Evolutionary conservation across 140 eudicot genomes (phyloP).

Genomic region (Flaveria floridana): DNA sequence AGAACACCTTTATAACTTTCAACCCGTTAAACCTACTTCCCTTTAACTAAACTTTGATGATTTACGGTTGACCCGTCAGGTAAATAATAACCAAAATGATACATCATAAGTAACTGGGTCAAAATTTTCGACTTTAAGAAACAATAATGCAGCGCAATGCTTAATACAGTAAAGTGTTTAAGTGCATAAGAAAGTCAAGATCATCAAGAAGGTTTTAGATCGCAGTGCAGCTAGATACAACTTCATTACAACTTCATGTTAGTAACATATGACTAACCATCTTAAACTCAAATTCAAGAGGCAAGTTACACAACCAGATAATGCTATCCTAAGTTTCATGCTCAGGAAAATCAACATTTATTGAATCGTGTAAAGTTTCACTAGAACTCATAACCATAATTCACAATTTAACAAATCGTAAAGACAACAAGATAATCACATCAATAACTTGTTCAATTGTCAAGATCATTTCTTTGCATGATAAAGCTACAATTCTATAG

Average conservation of each 20-base stretch:
- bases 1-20: neutral
- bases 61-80: neutral
- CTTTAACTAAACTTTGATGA: neutral
- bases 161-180: neutral
- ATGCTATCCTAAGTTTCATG: neutral
- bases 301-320: constrained; percentile 5
- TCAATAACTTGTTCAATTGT: constrained; percentile 33
- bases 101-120: neutral
- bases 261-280: neutral
- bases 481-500: constrained; percentile 31
- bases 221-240: neutral
- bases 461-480: constrained; percentile 32
- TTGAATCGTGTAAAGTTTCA: constrained; percentile 15
- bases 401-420: constrained; percentile 21
- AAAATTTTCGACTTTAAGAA: neutral
- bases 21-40: neutral
- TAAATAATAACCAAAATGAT: neutral
- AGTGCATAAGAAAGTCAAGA: neutral
- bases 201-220: neutral
- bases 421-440: constrained; percentile 34
- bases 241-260: neutral
- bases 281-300: constrained; percentile 1
- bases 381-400: constrained; percentile 15
- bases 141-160: neutral
- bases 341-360: constrained; percentile 1